Percentiles rank a stretch among this genome's conserved stretches.
These are phyloP conservation scores for Alternaria solani DNA, from an alignment of 2,329 filamentous ascomycete genomes.

Conservation along the genomic window DNA sequence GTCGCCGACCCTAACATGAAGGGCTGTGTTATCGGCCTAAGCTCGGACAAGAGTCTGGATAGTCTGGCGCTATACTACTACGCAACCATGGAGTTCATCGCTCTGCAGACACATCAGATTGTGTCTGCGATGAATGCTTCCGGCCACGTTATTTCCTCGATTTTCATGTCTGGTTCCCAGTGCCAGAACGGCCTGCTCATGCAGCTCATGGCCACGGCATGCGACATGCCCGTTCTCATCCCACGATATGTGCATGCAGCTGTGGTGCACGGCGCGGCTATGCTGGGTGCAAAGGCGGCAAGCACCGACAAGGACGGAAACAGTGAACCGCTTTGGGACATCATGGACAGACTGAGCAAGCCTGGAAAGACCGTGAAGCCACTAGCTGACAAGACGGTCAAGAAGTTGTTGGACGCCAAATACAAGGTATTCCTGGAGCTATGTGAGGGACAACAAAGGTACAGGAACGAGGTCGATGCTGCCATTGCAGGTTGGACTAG, in stretches of 20 bases:
- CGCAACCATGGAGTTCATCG: constrained; percentile 96
- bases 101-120: constrained; percentile 95
- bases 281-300: constrained; percentile 97
- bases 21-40: constrained; percentile 85
- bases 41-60: constrained; percentile 85
- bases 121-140: constrained; percentile 91
- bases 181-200: constrained; percentile 96
- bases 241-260: constrained; percentile 94
- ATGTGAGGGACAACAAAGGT: constrained; percentile 83
- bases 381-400: constrained; percentile 74
- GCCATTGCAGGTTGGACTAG: constrained; percentile 49
- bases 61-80: constrained; percentile 93
- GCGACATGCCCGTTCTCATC: constrained; percentile 90
- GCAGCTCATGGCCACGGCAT: constrained; percentile 87
- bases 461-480: constrained; percentile 78
- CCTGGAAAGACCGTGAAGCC: constrained; percentile 84
- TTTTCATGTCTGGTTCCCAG: constrained; percentile 99
- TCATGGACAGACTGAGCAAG: constrained; percentile 98
- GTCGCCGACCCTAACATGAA: constrained; percentile 94
- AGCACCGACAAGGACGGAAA: constrained; percentile 78
- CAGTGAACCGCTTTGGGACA: constrained; percentile 89
- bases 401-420: constrained; percentile 82
- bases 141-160: constrained; percentile 86
- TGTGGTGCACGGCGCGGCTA: constrained; percentile 96
- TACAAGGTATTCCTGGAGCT: constrained; percentile 97